phyloP scores from a whole-genome alignment of 2,329 filamentous ascomycete species.

The Akanthomyces uredinophilus region DNA sequence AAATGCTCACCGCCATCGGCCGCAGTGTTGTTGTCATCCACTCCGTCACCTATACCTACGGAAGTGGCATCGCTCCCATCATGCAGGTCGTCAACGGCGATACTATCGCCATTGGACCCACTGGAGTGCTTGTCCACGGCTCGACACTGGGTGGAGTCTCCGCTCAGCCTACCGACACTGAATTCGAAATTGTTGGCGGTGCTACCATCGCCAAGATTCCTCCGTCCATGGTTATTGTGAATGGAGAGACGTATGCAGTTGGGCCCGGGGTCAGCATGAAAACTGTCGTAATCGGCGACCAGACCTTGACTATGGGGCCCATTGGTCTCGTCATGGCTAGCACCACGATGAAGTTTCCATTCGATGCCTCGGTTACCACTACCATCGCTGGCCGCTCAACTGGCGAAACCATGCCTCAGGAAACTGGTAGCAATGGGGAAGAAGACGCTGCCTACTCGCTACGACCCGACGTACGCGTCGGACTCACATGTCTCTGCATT shows the following conservation, averaged over 20 bases:
- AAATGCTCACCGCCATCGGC: slow-evolving; percentile 41
- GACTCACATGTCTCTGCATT: slow-evolving; percentile 31
- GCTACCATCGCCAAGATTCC: slow-evolving; percentile 47
- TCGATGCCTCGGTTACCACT: slow-evolving; percentile 38
- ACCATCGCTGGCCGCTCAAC: slow-evolving; percentile 33
- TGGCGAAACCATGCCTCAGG: slow-evolving; percentile 24
- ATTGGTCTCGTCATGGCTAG: slow-evolving; percentile 44
- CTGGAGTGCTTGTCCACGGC: slow-evolving; percentile 36
- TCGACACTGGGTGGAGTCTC: slow-evolving; percentile 39
- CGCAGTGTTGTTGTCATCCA: slow-evolving; percentile 36
- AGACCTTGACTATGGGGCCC: slow-evolving; percentile 48
- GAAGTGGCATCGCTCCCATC: slow-evolving; percentile 27
- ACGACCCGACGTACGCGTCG: slow-evolving; percentile 17
- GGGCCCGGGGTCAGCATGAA: slow-evolving; percentile 38
- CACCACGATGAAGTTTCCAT: slow-evolving; percentile 41
- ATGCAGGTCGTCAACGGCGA: slow-evolving; percentile 44
- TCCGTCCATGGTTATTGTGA: slow-evolving; percentile 44
- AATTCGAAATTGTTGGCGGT: slow-evolving; percentile 46
- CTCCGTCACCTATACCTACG: slow-evolving; percentile 43
- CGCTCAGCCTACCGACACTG: slow-evolving; percentile 32
- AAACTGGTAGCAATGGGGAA: slow-evolving; percentile 17
- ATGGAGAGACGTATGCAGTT: slow-evolving; percentile 46
- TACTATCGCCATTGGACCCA: slow-evolving; percentile 45
- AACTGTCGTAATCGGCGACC: slow-evolving; percentile 43
- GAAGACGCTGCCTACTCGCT: slow-evolving; percentile 19